Base-by-base conservation (phyloP, 2,329 filamentous ascomycete species). In the Calonectria crousiana region DNA sequence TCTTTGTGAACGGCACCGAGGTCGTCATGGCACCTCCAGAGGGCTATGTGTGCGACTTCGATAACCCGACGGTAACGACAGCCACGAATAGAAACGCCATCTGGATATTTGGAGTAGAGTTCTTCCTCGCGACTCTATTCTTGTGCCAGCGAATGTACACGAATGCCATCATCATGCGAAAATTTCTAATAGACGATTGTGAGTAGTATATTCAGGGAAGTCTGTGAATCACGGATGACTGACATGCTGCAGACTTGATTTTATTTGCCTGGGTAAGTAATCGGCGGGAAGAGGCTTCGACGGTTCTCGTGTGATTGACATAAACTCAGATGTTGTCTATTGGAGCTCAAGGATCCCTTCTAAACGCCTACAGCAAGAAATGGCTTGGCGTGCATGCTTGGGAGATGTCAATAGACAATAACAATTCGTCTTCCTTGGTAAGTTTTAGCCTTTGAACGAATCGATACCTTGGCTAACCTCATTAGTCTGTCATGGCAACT, bases 91-190 rank as follows among this genome's bases (percentile, higher is more conserved):
- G 71, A 77, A 16, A 78, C 71, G 6, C 60, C 74, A 2, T 58
- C 34, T 83, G 23, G 81, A 82, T 18, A 51, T 80, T 8, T n/a
- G 56, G 56, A 2, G 56, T 41, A 1, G 56, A 60, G 56, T 60
- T 60, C 28, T 26, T 41, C 6, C 20, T 60, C 13, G 56, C 56
- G n/a, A 60, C 56, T 0, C 13, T 82, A 1, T 75, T 77, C 6
- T 62, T 83, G 11, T 41, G 68, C 3, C 82, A 84, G 60, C 72
- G 82, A 23, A 73, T 79, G 26, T 84, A 83, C 71, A 82, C 81
- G 3, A 83, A 83, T 58, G 64, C 81, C 0, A 80, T 76, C 47
- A 69, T 80, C 2, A 76, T 74, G 6, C 74, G 76, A 26, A 78
- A 77, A 6, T 62, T 80, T 11, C 53, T 73, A 8, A 66, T 80